A percentile compares a stretch with the other conserved stretches of the same genome.
Conservation (phyloP, 163 green algal species). For the Picocystis sp. region DNA sequence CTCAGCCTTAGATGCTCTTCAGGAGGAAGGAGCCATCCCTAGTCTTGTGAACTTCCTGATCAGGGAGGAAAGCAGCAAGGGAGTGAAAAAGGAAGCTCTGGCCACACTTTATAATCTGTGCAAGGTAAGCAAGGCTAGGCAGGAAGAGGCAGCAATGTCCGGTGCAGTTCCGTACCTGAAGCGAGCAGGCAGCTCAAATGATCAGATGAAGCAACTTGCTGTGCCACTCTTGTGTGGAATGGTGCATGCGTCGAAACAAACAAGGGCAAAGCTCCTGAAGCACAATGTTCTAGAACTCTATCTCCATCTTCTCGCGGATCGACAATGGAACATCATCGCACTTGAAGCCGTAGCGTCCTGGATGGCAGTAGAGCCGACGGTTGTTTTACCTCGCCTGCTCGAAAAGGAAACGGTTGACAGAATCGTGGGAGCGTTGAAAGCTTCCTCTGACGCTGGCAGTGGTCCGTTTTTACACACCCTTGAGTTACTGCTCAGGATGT, state of each 20-base stretch:
- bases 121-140: conserved; percentile 22
- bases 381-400: background rate
- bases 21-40: conserved; percentile 16
- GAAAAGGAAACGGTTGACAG: background rate
- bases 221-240: conserved; percentile 21
- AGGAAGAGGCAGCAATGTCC: conserved; percentile 17
- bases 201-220: conserved; percentile 17
- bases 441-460: too few relatives aligned
- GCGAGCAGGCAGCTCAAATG: conserved; percentile 6
- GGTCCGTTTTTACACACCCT: too few relatives aligned
- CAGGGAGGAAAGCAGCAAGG: background rate
- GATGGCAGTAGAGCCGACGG: background rate
- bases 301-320: conserved; percentile 13
- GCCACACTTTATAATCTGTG: conserved; percentile 21
- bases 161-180: conserved; percentile 15
- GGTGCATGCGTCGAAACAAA: conserved; percentile 12
- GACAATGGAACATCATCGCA: conserved; percentile 11
- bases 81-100: conserved; percentile 11
- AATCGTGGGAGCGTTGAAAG: too few relatives aligned
- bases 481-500: too few relatives aligned
- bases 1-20: conserved; percentile 12
- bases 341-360: conserved; percentile 9
- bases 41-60: conserved; percentile 13
- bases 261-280: conserved; percentile 13
- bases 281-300: conserved; percentile 17